These are phyloP conservation scores for Erythrobasidium yunnanense DNA, from an alignment of 768 basidiomycete species.

Conservation along the genomic window DNA sequence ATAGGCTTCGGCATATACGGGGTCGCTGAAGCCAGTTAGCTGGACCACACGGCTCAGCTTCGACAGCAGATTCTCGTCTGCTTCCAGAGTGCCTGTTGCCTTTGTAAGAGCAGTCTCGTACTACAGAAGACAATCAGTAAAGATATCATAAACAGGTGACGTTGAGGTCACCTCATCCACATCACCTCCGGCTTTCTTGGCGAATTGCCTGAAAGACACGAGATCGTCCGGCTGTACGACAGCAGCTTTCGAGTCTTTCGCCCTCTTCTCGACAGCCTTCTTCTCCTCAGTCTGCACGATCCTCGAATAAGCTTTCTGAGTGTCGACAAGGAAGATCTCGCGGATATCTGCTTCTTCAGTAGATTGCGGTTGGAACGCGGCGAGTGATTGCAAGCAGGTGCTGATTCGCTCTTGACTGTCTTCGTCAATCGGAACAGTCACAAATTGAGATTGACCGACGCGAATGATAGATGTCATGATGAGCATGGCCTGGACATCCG, in stretches of 20 bases:
- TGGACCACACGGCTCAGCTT: conserved; percentile 86
- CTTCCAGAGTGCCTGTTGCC: conserved; percentile 73
- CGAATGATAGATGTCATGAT: conserved; percentile 97
- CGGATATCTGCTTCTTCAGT: conserved; percentile 49
- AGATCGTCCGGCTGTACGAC: conserved; percentile 89
- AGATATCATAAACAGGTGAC: background rate
- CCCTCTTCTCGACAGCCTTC: conserved; percentile 82
- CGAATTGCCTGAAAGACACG: conserved; percentile 83
- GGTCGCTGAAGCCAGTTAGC: conserved; percentile 96
- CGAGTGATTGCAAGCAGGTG: conserved; percentile 87
- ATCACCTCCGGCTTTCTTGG: conserved; percentile 69
- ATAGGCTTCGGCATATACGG: conserved; percentile 94
- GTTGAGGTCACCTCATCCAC: conserved; percentile 44
- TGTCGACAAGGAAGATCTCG: conserved; percentile 53
- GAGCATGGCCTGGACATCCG: conserved; percentile 64
- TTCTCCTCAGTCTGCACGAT: conserved; percentile 97
- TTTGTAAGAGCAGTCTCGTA: conserved; percentile 78
- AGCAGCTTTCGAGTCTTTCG: conserved; percentile 57
- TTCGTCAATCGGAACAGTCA: conserved; percentile 89
- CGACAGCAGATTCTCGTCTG: conserved; percentile 84
- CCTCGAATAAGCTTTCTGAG: conserved; percentile 78
- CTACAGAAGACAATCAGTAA: conserved; percentile 43
- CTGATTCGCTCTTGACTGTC: conserved; percentile 93
- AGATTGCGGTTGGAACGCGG: conserved; percentile 50
- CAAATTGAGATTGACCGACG: conserved; percentile 92